Percentiles rank a stretch among this genome's conserved stretches.
These are phyloP conservation scores for Xylaria flabelliformis DNA, from an alignment of 495 filamentous ascomycete genomes.

Conservation along the genomic window DNA sequence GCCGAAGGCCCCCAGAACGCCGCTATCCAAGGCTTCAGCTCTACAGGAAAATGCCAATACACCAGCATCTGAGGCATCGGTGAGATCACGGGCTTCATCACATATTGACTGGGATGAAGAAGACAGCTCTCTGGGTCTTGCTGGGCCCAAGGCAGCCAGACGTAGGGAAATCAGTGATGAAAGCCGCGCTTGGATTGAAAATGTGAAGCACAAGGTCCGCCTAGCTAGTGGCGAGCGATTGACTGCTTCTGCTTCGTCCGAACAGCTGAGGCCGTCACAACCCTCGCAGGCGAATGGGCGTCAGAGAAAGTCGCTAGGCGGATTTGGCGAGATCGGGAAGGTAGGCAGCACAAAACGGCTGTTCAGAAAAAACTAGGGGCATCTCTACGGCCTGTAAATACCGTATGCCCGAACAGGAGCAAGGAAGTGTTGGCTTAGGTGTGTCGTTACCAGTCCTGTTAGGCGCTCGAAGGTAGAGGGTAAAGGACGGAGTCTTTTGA, in stretches of 20 bases:
- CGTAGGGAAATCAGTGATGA: conserved; percentile 66
- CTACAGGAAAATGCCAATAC: conserved; percentile 33
- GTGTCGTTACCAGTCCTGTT: not conserved
- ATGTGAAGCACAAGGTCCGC: conserved; percentile 70
- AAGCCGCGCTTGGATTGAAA: conserved; percentile 74
- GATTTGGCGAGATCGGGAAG: conserved; percentile 65
- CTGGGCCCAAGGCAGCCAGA: conserved; percentile 64
- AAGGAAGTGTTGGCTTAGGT: not conserved
- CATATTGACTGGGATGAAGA: conserved; percentile 61
- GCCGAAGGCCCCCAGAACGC: conserved; percentile 45
- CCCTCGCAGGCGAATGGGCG: conserved; percentile 34
- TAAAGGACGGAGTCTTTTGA: conserved; percentile 22
- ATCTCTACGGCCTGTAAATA: conserved; percentile 34
- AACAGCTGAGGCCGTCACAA: conserved; percentile 21
- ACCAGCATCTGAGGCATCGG: conserved; percentile 40
- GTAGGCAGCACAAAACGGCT: conserved; percentile 63
- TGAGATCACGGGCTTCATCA: conserved; percentile 50
- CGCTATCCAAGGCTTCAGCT: conserved; percentile 31
- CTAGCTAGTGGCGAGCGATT: conserved; percentile 57
- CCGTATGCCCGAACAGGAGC: not conserved
- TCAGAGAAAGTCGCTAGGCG: conserved; percentile 37
- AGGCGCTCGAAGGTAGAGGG: conserved; percentile 14
- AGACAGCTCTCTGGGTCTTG: conserved; percentile 64
- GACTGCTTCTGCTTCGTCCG: conserved; percentile 23
- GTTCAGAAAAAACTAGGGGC: conserved; percentile 53